phyloP scores from a whole-genome alignment of 2,329 filamentous ascomycete species.

The Xylaria hypoxylon region DNA sequence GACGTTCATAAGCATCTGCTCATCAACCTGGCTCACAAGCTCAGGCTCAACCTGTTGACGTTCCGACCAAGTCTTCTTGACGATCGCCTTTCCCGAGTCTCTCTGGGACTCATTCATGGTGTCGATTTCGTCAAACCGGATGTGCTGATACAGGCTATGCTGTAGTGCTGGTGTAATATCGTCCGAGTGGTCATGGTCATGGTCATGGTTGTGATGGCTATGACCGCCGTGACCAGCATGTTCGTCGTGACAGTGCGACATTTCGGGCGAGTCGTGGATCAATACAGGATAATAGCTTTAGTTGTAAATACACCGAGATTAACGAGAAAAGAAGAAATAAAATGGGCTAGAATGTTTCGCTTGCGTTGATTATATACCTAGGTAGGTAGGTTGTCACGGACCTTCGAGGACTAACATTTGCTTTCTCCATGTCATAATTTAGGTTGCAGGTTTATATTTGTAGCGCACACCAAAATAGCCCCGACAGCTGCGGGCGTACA shows the following conservation, averaged over 20 bases:
- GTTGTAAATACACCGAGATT: no score
- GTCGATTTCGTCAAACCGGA: constrained; percentile 85
- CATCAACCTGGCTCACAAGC: constrained; percentile 86
- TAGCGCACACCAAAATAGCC: constrained; percentile 14
- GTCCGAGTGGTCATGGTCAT: constrained; percentile 86
- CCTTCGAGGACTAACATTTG: background rate
- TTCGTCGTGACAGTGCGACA: constrained; percentile 65
- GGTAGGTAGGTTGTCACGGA: background rate
- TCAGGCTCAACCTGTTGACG: constrained; percentile 77
- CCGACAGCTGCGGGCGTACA: constrained; percentile 14
- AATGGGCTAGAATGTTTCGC: background rate
- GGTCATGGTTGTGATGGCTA: constrained; percentile 58
- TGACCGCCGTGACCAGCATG: constrained; percentile 54
- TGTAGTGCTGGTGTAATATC: constrained; percentile 93
- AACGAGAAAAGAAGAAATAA: background rate
- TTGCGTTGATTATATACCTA: background rate
- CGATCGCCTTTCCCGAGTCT: constrained; percentile 77
- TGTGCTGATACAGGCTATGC: constrained; percentile 89
- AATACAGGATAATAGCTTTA: background rate
- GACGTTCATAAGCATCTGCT: constrained; percentile 92
- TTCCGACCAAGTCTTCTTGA: constrained; percentile 93
- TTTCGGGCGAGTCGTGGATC: constrained; percentile 32
- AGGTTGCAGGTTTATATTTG: constrained; percentile 12
- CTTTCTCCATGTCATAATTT: background rate
- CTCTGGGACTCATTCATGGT: constrained; percentile 84